phyloP scores from a whole-genome alignment of 2,329 filamentous ascomycete species.

The Pyricularia grisea region DNA sequence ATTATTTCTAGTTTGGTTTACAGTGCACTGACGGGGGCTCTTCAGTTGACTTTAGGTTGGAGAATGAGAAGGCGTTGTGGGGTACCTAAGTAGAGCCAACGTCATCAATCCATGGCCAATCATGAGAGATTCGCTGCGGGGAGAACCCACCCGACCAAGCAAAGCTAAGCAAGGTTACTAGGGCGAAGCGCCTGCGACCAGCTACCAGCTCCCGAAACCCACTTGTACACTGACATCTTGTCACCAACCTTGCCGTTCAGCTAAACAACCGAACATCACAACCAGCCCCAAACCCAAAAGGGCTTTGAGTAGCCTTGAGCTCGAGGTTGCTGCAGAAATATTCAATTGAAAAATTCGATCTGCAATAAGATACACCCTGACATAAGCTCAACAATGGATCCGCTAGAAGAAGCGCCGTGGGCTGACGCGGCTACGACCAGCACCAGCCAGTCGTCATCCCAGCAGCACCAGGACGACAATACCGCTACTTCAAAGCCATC shows the following conservation, averaged over 20 bases:
- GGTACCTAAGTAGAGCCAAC: background rate
- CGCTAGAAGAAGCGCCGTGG: conserved; percentile 43
- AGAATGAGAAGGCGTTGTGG: background rate
- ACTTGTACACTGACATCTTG: background rate
- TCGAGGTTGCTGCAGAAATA: background rate
- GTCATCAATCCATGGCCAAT: background rate
- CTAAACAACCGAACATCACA: background rate
- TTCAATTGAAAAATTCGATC: background rate
- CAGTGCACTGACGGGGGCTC: background rate
- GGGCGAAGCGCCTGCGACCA: background rate
- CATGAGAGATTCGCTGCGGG: background rate
- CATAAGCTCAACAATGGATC: conserved; percentile 31
- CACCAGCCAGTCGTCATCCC: conserved; percentile 13
- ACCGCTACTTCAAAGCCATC: conserved; percentile 7
- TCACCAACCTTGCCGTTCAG: background rate
- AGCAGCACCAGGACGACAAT: conserved; percentile 4
- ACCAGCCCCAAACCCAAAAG: background rate
- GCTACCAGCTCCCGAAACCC: background rate
- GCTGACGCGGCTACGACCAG: conserved; percentile 30
- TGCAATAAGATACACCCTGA: background rate
- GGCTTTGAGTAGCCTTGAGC: background rate
- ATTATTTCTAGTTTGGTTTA: too few species aligned
- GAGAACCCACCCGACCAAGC: background rate
- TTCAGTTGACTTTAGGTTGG: background rate
- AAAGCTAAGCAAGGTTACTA: background rate